Evolutionary conservation across 306 rosid species (phyloP).

Genomic region (Parietaria judaica): DNA sequence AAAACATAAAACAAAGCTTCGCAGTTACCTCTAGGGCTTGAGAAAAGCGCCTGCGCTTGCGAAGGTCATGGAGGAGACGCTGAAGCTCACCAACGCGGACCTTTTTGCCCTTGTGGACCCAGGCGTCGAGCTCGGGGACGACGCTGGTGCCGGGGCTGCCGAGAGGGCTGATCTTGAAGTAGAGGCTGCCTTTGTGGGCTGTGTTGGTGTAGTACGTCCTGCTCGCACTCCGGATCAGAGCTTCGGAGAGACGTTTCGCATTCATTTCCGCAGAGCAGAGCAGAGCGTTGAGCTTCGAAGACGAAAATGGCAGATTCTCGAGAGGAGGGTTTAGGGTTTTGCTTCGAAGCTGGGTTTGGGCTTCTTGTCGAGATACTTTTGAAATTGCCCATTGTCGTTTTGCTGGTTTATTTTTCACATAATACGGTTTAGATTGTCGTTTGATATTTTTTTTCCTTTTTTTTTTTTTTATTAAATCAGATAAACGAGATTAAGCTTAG

Average conservation of each 20-base stretch:
- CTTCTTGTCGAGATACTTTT: not conserved
- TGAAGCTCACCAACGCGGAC: constrained; percentile 60
- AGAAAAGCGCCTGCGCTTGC: constrained; percentile 62
- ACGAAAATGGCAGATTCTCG: constrained; percentile 1
- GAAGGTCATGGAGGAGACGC: constrained; percentile 72
- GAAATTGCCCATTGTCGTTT: too few relatives aligned
- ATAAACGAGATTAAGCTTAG: too few relatives aligned
- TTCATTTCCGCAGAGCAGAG: constrained; percentile 21
- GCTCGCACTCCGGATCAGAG: constrained; percentile 20
- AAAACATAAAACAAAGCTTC: too few relatives aligned
- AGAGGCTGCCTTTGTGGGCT: constrained; percentile 42
- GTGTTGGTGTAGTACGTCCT: constrained; percentile 63
- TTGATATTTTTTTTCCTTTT: too few relatives aligned
- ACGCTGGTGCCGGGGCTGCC: constrained; percentile 42
- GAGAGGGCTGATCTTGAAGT: constrained; percentile 63
- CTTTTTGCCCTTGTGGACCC: constrained; percentile 66
- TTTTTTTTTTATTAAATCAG: too few relatives aligned
- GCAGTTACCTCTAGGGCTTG: constrained; percentile 64
- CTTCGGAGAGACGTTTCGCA: constrained; percentile 33
- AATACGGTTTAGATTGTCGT: too few relatives aligned
- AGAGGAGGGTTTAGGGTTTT: constrained; percentile 5
- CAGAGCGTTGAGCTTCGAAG: not conserved
- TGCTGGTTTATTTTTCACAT: too few relatives aligned
- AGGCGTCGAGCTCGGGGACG: constrained; percentile 56
- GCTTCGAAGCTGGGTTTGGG: constrained; percentile 5